phyloP scores from a whole-genome alignment of 108 stramenopile species.

The Aurantiochytrium sp. region DNA sequence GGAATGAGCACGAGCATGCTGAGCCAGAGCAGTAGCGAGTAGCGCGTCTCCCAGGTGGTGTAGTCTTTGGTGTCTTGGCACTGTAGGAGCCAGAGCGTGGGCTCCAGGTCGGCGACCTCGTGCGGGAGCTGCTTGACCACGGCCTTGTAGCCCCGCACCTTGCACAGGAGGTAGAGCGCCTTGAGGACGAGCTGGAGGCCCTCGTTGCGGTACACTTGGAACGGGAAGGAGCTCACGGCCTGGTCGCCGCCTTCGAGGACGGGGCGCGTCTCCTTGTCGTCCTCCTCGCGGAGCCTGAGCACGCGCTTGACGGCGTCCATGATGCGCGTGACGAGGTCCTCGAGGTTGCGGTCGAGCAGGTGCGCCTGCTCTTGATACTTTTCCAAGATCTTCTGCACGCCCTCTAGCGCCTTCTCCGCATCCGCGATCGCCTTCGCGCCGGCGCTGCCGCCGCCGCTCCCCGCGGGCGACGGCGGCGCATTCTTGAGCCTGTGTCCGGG shows the following conservation, averaged over 20 bases:
- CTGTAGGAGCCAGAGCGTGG: slow-evolving; percentile 64
- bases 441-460: background rate
- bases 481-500: background rate
- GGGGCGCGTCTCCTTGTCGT: background rate
- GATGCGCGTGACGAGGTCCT: slow-evolving; percentile 59
- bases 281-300: background rate
- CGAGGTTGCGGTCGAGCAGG: slow-evolving; percentile 76
- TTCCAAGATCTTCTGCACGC: slow-evolving; percentile 53
- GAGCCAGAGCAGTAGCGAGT: slow-evolving; percentile 92
- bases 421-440: background rate
- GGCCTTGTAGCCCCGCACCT: slow-evolving; percentile 82
- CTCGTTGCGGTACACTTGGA: slow-evolving; percentile 40
- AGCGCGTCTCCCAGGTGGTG: slow-evolving; percentile 80
- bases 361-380: slow-evolving; percentile 90
- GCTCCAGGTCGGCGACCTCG: slow-evolving; percentile 80
- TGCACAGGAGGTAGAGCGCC: slow-evolving; percentile 78
- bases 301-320: slow-evolving; percentile 31
- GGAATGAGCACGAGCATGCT: slow-evolving; percentile 86
- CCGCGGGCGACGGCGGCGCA: background rate
- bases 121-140: slow-evolving; percentile 82
- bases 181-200: slow-evolving; percentile 64
- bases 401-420: background rate
- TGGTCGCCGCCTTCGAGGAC: background rate
- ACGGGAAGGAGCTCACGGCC: slow-evolving; percentile 32
- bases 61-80: slow-evolving; percentile 54